Base-by-base conservation (phyloP, 2,329 filamentous ascomycete species). In the Scleromitrula shiraiana region DNA sequence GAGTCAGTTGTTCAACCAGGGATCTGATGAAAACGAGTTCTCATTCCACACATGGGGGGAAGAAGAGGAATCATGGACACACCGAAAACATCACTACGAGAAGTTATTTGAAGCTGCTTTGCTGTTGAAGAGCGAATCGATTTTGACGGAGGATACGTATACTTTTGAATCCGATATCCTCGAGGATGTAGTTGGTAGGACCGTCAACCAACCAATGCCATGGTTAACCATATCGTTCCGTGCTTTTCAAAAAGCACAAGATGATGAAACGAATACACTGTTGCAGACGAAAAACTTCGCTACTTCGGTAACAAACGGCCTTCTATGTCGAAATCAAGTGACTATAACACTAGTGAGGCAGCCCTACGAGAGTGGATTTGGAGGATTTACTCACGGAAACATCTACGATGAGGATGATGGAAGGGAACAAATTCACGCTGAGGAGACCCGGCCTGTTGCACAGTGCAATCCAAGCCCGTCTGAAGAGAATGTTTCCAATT, bases 101-200 rank as follows among this genome's bases (percentile, higher is more conserved):
- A 38, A 33, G 9, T n/a, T 55, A 20, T 55, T 53, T 22, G n/a
- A 50, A 17, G 22, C 37, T 29, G 51, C 53, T 9, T 30, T 55
- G 20, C 12, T 22, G 20, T 41, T 55, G 12, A 53, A 55, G 40
- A 38, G 37, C 5, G 14, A 30, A 7, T 52, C 51, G 9, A 35
- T 50, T 14, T 20, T 38, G 3, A 50, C 49, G 3, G 49, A 55
- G 3, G 22, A 43, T 15, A 39, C 10, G 1, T 55, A 48, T 26
- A 22, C 7, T 14, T 44, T 44, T 10, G n/a, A 8, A 19, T 36
- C 35, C 20, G 10, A 10, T 5, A n/a, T 19, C 3, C 20, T 14
- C 6, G 4, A 20, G 6, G 7, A 14, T 19, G n/a, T 2, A 15
- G 7, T 12, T 17, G 12, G n/a, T 6, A 7, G 7, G 5, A 6